Evolutionary conservation across 305 asterid species (phyloP).

Genomic region (Rubia peregrina): DNA sequence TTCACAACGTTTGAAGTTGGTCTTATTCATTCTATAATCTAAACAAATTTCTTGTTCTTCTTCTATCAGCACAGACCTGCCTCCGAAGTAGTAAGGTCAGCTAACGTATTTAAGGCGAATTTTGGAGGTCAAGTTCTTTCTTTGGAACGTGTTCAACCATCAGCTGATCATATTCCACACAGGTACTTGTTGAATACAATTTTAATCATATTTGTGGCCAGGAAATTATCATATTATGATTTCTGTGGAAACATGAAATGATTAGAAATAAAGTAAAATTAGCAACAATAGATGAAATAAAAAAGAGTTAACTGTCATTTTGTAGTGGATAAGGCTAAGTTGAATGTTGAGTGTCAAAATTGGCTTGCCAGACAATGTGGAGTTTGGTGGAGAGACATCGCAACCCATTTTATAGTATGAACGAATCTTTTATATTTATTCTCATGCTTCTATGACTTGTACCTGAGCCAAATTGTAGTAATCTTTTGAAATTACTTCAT

Average conservation of each 20-base stretch:
- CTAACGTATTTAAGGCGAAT: constrained; percentile 88
- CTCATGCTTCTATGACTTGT: no score
- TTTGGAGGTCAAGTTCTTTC: constrained; percentile 85
- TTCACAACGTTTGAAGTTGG: not conserved
- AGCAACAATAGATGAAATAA: not conserved
- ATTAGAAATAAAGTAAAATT: not conserved
- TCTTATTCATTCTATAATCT: not conserved
- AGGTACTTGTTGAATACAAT: constrained; percentile 40
- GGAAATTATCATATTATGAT: not conserved
- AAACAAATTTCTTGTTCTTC: not conserved
- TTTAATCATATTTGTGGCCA: constrained; percentile 2
- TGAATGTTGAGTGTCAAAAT: no score
- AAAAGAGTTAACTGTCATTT: not conserved
- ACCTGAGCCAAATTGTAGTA: no score
- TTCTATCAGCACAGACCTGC: constrained; percentile 63
- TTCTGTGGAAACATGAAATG: not conserved
- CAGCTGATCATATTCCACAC: constrained; percentile 97
- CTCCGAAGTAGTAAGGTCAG: constrained; percentile 78
- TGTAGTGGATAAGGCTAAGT: no score
- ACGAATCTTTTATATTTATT: no score
- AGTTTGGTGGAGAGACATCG: no score
- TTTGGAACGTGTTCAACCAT: constrained; percentile 88
- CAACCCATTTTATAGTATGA: no score
- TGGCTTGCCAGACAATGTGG: no score
- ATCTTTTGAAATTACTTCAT: no score